Percentiles rank a stretch among this genome's conserved stretches.
These are phyloP conservation scores for Monilinia aucupariae DNA, from an alignment of 2,329 filamentous ascomycete genomes.

Conservation along the genomic window DNA sequence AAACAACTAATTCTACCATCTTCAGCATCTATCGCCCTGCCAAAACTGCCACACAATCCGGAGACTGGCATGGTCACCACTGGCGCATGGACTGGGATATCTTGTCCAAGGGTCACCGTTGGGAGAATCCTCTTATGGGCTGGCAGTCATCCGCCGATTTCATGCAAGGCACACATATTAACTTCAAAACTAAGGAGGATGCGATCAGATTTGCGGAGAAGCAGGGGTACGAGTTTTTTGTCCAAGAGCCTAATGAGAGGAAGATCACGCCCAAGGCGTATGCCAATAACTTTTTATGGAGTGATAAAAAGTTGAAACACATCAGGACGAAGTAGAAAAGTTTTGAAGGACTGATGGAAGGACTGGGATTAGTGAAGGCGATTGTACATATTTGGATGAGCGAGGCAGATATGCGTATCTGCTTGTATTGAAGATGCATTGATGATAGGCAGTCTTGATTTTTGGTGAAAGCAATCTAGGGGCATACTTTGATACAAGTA, in stretches of 20 bases:
- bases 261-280: slow-evolving; percentile 88
- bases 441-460: neutral
- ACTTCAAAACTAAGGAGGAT: slow-evolving; percentile 90
- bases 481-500: neutral
- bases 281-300: slow-evolving; percentile 91
- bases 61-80: slow-evolving; percentile 72
- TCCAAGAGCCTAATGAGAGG: slow-evolving; percentile 90
- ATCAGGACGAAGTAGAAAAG: slow-evolving; percentile 66
- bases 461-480: neutral
- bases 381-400: slow-evolving; percentile 17
- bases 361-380: neutral
- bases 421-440: slow-evolving; percentile 7
- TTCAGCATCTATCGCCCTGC: slow-evolving; percentile 81
- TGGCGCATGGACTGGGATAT: slow-evolving; percentile 99
- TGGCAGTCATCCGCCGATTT: slow-evolving; percentile 95
- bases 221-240: slow-evolving; percentile 98
- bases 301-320: slow-evolving; percentile 79
- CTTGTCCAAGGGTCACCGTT: slow-evolving; percentile 83
- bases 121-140: slow-evolving; percentile 98
- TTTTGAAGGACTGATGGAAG: neutral
- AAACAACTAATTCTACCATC: slow-evolving; percentile 17
- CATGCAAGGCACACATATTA: slow-evolving; percentile 89
- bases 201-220: slow-evolving; percentile 95
- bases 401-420: slow-evolving; percentile 7
- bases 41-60: slow-evolving; percentile 96